Evolutionary conservation across 768 basidiomycete genomes (phyloP).

Genomic region (Leccinum broughii): DNA sequence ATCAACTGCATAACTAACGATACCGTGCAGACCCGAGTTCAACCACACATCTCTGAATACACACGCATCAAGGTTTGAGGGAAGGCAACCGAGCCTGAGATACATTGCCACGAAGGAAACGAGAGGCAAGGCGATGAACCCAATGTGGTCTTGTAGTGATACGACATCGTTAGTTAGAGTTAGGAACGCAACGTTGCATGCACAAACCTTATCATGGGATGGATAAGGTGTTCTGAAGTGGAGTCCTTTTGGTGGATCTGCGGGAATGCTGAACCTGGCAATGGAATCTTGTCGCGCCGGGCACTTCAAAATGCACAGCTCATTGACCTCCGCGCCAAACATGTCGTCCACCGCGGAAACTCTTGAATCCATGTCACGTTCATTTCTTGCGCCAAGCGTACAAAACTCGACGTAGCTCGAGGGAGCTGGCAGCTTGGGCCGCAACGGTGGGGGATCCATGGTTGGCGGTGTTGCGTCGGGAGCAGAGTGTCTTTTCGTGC

Average conservation of each 20-base stretch:
- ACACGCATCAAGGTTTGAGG: slow-evolving; percentile 28
- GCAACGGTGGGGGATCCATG: neutral
- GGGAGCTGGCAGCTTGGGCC: neutral
- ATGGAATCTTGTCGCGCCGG: neutral
- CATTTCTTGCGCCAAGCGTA: neutral
- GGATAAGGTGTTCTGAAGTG: slow-evolving; percentile 58
- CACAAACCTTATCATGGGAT: slow-evolving; percentile 43
- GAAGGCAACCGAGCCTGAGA: slow-evolving; percentile 22
- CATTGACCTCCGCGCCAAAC: neutral
- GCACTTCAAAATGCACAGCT: slow-evolving; percentile 10
- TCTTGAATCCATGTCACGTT: neutral
- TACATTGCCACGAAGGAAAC: slow-evolving; percentile 11
- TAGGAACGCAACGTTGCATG: neutral
- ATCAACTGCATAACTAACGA: slow-evolving; percentile 5
- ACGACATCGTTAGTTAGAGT: slow-evolving; percentile 1
- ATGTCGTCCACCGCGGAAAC: neutral
- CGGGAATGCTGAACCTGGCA: neutral
- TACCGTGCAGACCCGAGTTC: slow-evolving; percentile 19
- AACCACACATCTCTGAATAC: slow-evolving; percentile 14
- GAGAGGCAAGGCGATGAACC: slow-evolving; percentile 20
- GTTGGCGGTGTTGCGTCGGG: neutral
- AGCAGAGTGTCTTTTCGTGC: neutral
- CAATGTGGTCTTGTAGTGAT: slow-evolving; percentile 20
- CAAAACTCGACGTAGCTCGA: neutral
- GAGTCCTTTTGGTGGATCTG: slow-evolving; percentile 28